Base-by-base conservation (phyloP, 2,329 filamentous ascomycete species). In the Hysterium pulicare region DNA sequence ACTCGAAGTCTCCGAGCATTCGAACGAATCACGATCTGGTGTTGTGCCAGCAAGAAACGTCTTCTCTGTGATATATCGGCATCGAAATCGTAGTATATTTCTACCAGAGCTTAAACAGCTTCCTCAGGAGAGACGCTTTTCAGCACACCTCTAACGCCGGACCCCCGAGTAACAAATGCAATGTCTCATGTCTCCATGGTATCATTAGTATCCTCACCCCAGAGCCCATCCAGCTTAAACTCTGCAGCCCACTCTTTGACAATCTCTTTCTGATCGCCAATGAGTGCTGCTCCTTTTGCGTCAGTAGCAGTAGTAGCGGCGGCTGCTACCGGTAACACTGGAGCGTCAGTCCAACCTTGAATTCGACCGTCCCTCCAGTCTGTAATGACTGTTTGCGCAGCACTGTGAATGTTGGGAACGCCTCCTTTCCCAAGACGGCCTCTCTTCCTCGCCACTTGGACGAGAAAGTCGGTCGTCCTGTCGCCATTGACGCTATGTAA, bases 321-420 rank as follows among this genome's bases (percentile, higher is more conserved):
- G 16, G 66, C 58, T n/a, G 75, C 74, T 34, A 85, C 77, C 15
- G 79, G 71, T 46, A 88, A 69, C 26, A 78, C 76, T 6, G 90
- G 90, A 2, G 89, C 79, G 55, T 90, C 86, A 36, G 84, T 80
- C 90, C 90, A 95, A 44, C 90, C 90, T 69, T 94, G 89, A 57
- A 98, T 94, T 40, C 93, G 82, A 20, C 90, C 91, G 64, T 97
- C 91, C 54, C 93, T 81, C 88, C 93, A 95, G 72, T 98, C 93
- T n/a, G 83, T 93, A 44, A 98, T 82, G 42, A 98, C 90, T 1
- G 88, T 86, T 78, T 93, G 91, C 49, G 91, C 93, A 6, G 93
- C 91, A 41, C 86, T 83, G 53, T 82, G 77, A 45, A 97, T 69
- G 68, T 97, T 98, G 33, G 93, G 93, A 13, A 97, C 78, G 48